Conservation (phyloP, 2,329 filamentous ascomycete species). For the Fusarium newnesense region DNA sequence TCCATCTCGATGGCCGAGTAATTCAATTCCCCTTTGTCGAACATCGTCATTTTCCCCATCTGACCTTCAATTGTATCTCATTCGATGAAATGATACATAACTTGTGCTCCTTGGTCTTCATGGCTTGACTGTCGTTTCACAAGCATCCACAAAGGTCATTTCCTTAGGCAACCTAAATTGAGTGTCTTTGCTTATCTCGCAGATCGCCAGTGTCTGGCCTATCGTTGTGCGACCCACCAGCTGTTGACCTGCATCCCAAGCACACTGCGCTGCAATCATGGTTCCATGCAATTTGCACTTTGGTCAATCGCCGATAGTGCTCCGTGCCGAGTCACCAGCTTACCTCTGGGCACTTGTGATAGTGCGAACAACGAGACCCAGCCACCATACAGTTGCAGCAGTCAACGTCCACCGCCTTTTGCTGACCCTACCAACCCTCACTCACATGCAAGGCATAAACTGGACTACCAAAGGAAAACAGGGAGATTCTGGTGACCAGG, state of each 20-base stretch:
- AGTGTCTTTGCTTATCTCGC: conserved; percentile 35
- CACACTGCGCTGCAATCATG: conserved; percentile 27
- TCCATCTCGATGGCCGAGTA: background rate
- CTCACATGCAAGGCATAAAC: conserved; percentile 1
- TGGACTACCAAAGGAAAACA: background rate
- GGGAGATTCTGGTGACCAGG: background rate
- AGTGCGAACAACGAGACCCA: conserved; percentile 20
- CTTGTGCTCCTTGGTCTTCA: conserved; percentile 1
- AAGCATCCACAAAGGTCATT: background rate
- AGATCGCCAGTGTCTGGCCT: conserved; percentile 22
- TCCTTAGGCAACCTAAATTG: background rate
- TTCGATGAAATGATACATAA: background rate
- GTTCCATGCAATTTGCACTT: conserved; percentile 37
- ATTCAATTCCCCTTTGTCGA: conserved; percentile 1
- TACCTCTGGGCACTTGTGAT: conserved; percentile 13
- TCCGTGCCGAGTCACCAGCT: conserved; percentile 30
- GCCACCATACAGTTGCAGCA: conserved; percentile 4
- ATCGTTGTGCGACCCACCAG: conserved; percentile 28
- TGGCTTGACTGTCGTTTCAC: background rate
- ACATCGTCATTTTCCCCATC: conserved; percentile 8
- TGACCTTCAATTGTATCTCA: conserved; percentile 11
- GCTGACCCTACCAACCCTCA: conserved; percentile 14
- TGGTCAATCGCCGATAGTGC: conserved; percentile 28
- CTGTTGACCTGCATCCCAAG: conserved; percentile 32
- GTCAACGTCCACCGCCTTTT: conserved; percentile 36